Base-by-base conservation (phyloP, 2,329 filamentous ascomycete species). In the Xylariaceae sp. region DNA sequence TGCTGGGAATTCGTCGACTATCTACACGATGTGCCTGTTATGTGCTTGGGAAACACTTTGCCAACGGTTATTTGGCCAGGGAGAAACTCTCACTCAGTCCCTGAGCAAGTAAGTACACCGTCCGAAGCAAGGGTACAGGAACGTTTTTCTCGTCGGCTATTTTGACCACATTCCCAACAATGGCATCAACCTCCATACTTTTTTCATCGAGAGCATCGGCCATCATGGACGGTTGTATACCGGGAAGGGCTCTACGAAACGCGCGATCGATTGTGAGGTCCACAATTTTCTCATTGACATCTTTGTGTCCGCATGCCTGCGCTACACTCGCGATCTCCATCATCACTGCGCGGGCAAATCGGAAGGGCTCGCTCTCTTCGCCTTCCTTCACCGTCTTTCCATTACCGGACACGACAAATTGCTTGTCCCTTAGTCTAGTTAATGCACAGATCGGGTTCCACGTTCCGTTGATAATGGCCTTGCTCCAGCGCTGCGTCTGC, bases 381-480 rank as follows among this genome's bases (percentile, higher is more conserved):
- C 41, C 40, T 5, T 46, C 36, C 44, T 39, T 13, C 1, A 12
- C 29, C 44, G 16, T 36, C 5, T 16, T 34, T 53, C 32, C 36
- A 16, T 16, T 26, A 12, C 40, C 39, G 18, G 55, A 58, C 4
- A 55, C 53, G 5, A 81, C 61, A 42, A 80, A 77, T 2, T 73
- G 68, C 0, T 70, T 68, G 58, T 81, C 79, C 34, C 75, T 71
- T 16, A 71, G 71, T 10, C 74, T 69, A 2, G 76, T 74, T 7
- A 82, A 67, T 2, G 79, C 79, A 58, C 77, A 80, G 41, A 81
- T 73, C 0, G 80, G 77, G 60, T 83, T 83, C 76, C 78, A 82
- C 2, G 74, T 68, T 0, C 73, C 77, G 60, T 84, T 84, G 50
- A 80, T 66, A 0, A 82, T 65, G 16, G 83, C 70, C 64, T 84